phyloP scores from a whole-genome alignment of 345 rosid species.

The Triadica sebifera region DNA sequence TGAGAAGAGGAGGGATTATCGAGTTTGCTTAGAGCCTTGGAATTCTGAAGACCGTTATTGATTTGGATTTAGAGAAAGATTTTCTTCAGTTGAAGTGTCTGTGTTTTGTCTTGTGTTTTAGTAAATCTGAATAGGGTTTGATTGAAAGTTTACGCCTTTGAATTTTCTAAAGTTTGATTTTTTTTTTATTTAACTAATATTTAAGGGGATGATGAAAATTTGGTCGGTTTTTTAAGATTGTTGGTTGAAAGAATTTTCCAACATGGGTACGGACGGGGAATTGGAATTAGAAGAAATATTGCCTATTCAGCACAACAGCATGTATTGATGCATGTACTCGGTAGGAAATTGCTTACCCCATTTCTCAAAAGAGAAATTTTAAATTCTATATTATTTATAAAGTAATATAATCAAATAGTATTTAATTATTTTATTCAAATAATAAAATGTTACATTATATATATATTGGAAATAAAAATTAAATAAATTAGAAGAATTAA shows the following conservation, averaged over 20 bases:
- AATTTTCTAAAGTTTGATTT: not conserved
- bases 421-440: no score
- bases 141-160: conserved; percentile 1
- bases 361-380: no score
- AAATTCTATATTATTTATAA: no score
- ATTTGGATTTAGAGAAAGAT: conserved; percentile 20
- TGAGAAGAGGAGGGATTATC: conserved; percentile 27
- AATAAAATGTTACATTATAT: no score
- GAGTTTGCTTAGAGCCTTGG: conserved; percentile 63
- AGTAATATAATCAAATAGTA: no score
- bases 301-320: not conserved
- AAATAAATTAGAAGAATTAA: no score
- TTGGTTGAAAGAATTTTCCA: not conserved
- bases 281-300: not conserved
- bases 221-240: not conserved
- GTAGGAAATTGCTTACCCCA: not conserved
- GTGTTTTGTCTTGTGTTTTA: conserved; percentile 3
- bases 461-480: no score
- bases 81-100: conserved; percentile 36
- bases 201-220: not conserved
- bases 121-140: not conserved
- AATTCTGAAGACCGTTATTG: conserved; percentile 51
- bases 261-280: not conserved
- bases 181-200: not conserved
- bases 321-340: not conserved